These are phyloP conservation scores for Cyclospora cayetanensis DNA, from an alignment of 169 alveolate species.

Conservation along the genomic window DNA sequence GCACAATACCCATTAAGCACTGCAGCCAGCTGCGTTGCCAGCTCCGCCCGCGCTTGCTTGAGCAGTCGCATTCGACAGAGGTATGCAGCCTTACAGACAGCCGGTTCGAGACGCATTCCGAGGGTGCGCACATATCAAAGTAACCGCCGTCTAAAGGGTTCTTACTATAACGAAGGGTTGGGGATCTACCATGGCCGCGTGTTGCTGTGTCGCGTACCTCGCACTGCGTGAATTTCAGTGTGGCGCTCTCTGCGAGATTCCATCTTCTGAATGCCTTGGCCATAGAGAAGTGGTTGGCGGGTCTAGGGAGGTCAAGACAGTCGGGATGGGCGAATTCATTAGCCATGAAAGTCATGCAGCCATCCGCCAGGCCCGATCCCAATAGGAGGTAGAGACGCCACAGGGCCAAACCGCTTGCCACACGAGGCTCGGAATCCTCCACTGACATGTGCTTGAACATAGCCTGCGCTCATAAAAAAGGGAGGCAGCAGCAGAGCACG, in stretches of 20 bases:
- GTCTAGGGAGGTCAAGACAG: conserved; percentile 85
- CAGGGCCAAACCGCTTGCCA: conserved; percentile 76
- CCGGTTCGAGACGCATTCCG: no score
- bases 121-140: no score
- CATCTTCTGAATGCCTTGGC: conserved; percentile 81
- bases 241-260: conserved; percentile 84
- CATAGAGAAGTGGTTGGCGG: conserved; percentile 81
- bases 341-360: conserved; percentile 83
- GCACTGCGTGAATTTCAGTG: conserved; percentile 79
- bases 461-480: conserved; percentile 44
- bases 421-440: conserved; percentile 76
- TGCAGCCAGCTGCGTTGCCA: no score
- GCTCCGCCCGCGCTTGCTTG: background rate
- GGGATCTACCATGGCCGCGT: no score
- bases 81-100: background rate
- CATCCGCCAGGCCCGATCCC: conserved; percentile 79
- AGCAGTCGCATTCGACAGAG: background rate
- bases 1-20: no score
- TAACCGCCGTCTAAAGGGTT: no score
- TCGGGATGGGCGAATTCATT: conserved; percentile 89
- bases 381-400: conserved; percentile 69
- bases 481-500: background rate
- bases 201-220: conserved; percentile 62
- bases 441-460: conserved; percentile 81
- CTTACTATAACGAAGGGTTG: no score